A percentile compares a stretch with the other conserved stretches of the same genome.
Evolutionary conservation across 2,329 filamentous ascomycete species (phyloP).

Genomic region (Neofusicoccum ribis): DNA sequence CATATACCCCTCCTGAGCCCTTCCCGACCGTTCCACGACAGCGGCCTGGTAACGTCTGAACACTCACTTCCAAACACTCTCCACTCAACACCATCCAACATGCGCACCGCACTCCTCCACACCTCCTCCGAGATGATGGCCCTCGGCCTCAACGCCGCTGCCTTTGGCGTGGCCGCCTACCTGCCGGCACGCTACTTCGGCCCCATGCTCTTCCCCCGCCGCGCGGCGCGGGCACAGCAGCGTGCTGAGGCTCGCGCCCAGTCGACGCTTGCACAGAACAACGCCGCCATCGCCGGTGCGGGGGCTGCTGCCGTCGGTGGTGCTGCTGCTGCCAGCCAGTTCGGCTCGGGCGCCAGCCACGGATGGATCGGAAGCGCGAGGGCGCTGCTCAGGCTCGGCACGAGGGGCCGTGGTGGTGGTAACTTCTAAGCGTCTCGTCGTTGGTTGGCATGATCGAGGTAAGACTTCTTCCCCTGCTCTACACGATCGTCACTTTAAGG

Average conservation of each 20-base stretch:
- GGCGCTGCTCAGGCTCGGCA: constrained; percentile 12
- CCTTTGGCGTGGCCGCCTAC: constrained; percentile 18
- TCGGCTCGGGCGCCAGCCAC: background rate
- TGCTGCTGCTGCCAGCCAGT: background rate
- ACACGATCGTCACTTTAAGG: too few species aligned
- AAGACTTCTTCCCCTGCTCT: background rate
- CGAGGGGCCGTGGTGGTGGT: constrained; percentile 17
- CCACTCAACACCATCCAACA: constrained; percentile 12
- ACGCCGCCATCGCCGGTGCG: background rate
- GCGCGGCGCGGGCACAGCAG: constrained; percentile 2
- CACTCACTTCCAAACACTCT: background rate
- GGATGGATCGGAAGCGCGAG: constrained; percentile 17
- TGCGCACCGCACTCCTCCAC: constrained; percentile 4
- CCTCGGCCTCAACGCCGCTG: constrained; percentile 11
- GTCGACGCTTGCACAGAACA: background rate
- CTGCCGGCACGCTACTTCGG: constrained; percentile 17
- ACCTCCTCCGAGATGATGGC: constrained; percentile 17
- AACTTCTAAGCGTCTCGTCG: background rate
- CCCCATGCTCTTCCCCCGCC: constrained; percentile 16
- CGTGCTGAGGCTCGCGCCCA: background rate
- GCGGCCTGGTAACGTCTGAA: background rate
- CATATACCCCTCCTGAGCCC: background rate
- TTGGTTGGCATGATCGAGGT: background rate
- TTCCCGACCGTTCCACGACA: constrained; percentile 1
- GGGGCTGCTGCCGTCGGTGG: constrained; percentile 7